These are phyloP conservation scores for Bretschneidera sinensis DNA, from an alignment of 345 rosid genomes.

Conservation along the genomic window DNA sequence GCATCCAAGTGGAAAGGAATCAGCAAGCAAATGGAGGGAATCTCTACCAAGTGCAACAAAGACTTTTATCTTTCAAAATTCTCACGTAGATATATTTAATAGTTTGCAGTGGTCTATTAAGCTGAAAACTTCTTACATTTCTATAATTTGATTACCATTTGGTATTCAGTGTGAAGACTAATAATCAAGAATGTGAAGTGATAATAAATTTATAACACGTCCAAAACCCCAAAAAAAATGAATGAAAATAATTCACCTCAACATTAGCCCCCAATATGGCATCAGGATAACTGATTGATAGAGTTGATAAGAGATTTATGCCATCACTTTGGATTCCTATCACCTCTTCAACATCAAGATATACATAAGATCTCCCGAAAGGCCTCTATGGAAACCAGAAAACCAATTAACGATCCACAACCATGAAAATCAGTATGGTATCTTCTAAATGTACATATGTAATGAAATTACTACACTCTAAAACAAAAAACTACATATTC, in stretches of 20 bases:
- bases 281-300: conserved; percentile 79
- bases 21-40: too few relatives aligned
- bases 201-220: background rate
- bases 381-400: conserved; percentile 56
- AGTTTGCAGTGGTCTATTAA: too few relatives aligned
- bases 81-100: too few relatives aligned
- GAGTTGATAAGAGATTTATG: conserved; percentile 71
- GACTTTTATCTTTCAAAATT: background rate
- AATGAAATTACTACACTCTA: too few relatives aligned
- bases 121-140: background rate
- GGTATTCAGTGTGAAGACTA: background rate
- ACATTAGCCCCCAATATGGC: conserved; percentile 81
- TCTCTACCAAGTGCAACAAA: too few relatives aligned
- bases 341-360: conserved; percentile 78
- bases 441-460: too few relatives aligned
- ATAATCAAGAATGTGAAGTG: conserved; percentile 4
- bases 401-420: conserved; percentile 19
- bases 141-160: conserved; percentile 1
- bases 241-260: conserved; percentile 51
- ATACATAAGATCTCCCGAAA: conserved; percentile 89
- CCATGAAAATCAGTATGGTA: conserved; percentile 1
- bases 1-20: too few relatives aligned
- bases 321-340: conserved; percentile 90
- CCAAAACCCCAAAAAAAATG: conserved; percentile 1
- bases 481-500: too few relatives aligned